Conservation (phyloP, 2,329 filamentous ascomycete genomes). For the Calonectria crousiana region DNA sequence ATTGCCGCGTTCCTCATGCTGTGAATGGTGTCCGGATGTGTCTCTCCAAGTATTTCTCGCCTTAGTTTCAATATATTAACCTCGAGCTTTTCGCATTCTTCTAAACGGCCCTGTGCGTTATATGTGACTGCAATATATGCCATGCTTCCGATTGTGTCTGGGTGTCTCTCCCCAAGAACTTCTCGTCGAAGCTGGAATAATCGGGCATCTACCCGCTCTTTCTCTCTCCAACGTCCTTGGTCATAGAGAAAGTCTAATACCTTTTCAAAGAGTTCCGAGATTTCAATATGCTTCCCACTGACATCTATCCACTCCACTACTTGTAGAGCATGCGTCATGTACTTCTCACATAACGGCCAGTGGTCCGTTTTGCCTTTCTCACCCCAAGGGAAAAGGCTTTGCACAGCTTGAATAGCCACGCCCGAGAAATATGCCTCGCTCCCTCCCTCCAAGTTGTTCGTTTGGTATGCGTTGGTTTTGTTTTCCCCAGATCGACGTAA, state of each 20-base stretch:
- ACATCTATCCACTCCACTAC: slow-evolving; percentile 40
- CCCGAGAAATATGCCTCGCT: slow-evolving; percentile 34
- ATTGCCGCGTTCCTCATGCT: slow-evolving; percentile 16
- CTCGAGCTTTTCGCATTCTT: background rate
- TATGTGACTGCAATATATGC: slow-evolving; percentile 1
- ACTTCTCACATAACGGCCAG: slow-evolving; percentile 37
- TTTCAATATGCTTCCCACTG: slow-evolving; percentile 24
- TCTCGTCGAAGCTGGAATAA: background rate
- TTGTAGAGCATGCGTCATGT: slow-evolving; percentile 44
- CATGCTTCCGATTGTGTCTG: slow-evolving; percentile 13
- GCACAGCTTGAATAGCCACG: slow-evolving; percentile 37
- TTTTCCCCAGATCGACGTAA: background rate
- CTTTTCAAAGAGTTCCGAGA: slow-evolving; percentile 26
- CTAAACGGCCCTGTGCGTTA: background rate
- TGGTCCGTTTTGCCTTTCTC: background rate
- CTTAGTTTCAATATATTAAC: background rate
- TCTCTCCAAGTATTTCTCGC: background rate
- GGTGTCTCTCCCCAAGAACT: slow-evolving; percentile 21
- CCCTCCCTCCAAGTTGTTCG: background rate
- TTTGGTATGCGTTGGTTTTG: background rate
- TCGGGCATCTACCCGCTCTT: background rate
- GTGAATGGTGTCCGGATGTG: background rate
- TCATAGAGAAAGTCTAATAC: slow-evolving; percentile 40
- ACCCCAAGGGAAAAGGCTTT: slow-evolving; percentile 34
- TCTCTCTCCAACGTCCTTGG: slow-evolving; percentile 26